phyloP scores from a whole-genome alignment of 208 protist genomes.

The Chromosphaera perkinsii region DNA sequence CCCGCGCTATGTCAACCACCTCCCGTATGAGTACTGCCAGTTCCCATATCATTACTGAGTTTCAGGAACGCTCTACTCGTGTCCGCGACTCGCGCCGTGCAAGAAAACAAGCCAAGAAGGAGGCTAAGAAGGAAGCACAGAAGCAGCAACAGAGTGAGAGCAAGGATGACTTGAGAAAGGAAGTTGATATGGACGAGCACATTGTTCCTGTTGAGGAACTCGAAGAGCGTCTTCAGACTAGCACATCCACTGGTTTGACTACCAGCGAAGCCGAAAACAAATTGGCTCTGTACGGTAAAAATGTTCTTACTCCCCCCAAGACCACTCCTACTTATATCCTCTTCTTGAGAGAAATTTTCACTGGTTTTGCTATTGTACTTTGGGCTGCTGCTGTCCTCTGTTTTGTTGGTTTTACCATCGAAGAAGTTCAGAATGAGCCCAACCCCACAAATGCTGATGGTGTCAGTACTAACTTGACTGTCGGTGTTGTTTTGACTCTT shows the following conservation, averaged over 20 bases:
- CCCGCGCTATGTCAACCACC: too few species aligned
- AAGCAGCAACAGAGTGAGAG: too few species aligned
- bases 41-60: too few species aligned
- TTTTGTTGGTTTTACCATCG: conserved; percentile 48
- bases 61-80: too few species aligned
- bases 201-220: conserved; percentile 19
- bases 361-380: conserved; percentile 56
- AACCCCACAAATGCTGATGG: conserved; percentile 25
- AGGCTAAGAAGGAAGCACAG: too few species aligned
- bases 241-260: conserved; percentile 28
- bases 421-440: neutral
- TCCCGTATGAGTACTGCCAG: too few species aligned
- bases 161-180: too few species aligned
- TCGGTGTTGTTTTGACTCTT: conserved; percentile 52
- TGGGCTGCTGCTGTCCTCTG: conserved; percentile 45
- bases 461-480: conserved; percentile 39
- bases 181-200: conserved; percentile 37
- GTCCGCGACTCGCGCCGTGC: too few species aligned
- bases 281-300: conserved; percentile 47
- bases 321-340: conserved; percentile 51
- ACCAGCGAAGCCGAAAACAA: conserved; percentile 15
- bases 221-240: neutral
- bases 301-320: conserved; percentile 62
- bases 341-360: conserved; percentile 54
- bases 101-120: too few species aligned